Conservation (phyloP, 257 asterid genomes). For the Solanum peruvianum region DNA sequence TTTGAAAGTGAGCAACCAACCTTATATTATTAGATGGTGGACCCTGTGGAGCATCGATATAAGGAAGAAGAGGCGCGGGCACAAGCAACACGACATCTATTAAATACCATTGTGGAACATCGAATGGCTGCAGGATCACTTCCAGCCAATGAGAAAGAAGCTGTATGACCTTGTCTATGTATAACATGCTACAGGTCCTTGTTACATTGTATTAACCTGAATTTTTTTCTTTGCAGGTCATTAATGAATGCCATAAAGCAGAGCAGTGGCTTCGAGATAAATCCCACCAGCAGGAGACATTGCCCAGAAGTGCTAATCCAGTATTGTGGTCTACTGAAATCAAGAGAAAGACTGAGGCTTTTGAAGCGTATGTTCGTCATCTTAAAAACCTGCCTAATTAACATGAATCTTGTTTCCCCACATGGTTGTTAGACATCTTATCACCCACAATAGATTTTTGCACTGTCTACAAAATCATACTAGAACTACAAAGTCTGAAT, state of each 20-base stretch:
- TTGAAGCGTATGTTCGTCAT: slow-evolving; percentile 51
- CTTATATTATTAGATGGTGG: slow-evolving; percentile 49
- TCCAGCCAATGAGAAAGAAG: slow-evolving; percentile 57
- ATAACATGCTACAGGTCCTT: background rate
- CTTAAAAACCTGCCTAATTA: background rate
- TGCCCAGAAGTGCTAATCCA: slow-evolving; percentile 78
- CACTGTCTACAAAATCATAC: background rate
- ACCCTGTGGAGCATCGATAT: slow-evolving; percentile 73
- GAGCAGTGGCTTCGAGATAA: slow-evolving; percentile 80
- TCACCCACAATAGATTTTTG: background rate
- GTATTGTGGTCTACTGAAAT: slow-evolving; percentile 67
- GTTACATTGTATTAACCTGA: background rate
- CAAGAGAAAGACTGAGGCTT: slow-evolving; percentile 47
- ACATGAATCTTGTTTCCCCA: background rate
- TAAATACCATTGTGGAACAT: slow-evolving; percentile 45
- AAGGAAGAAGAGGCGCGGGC: slow-evolving; percentile 78
- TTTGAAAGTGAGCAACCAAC: background rate
- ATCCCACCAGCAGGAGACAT: slow-evolving; percentile 64
- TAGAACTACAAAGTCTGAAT: background rate
- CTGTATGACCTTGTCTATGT: slow-evolving; percentile 29
- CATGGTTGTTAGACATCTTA: background rate
- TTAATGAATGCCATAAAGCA: slow-evolving; percentile 63
- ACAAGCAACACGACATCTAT: slow-evolving; percentile 44
- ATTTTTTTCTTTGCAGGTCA: slow-evolving; percentile 37
- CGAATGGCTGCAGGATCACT: slow-evolving; percentile 54